phyloP scores from a whole-genome alignment of 2,329 filamentous ascomycete genomes.

The Paecilomyces sp. region DNA sequence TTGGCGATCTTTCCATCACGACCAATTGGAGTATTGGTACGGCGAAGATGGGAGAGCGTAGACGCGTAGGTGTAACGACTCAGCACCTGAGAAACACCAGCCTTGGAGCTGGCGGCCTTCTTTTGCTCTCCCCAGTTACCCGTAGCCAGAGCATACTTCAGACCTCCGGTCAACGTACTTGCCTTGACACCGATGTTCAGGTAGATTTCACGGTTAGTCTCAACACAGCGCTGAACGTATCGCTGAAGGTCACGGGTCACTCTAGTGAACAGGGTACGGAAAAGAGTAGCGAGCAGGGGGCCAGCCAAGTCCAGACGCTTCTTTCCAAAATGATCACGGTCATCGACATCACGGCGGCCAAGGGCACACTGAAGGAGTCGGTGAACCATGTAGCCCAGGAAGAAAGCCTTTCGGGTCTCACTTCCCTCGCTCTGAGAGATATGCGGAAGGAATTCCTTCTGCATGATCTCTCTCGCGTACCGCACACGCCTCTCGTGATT shows the following conservation, averaged over 20 bases:
- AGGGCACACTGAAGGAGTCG: slow-evolving; percentile 88
- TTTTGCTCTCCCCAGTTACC: slow-evolving; percentile 99
- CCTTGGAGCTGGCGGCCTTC: slow-evolving; percentile 90
- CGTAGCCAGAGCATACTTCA: slow-evolving; percentile 95
- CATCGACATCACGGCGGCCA: slow-evolving; percentile 87
- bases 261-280: slow-evolving; percentile 84
- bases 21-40: slow-evolving; percentile 96
- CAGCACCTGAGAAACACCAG: slow-evolving; percentile 94
- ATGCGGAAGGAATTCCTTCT: slow-evolving; percentile 93
- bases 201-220: slow-evolving; percentile 83
- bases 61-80: slow-evolving; percentile 98
- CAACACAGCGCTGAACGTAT: slow-evolving; percentile 87
- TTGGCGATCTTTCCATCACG: slow-evolving; percentile 98
- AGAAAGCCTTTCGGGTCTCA: slow-evolving; percentile 94
- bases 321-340: slow-evolving; percentile 98
- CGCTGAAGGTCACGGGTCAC: slow-evolving; percentile 85
- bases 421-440: slow-evolving; percentile 93
- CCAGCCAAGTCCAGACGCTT: slow-evolving; percentile 95
- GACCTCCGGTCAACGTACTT: slow-evolving; percentile 80
- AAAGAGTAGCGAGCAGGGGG: slow-evolving; percentile 89
- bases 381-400: slow-evolving; percentile 98
- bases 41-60: slow-evolving; percentile 89
- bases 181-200: slow-evolving; percentile 85
- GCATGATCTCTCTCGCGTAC: slow-evolving; percentile 87
- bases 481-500: slow-evolving; percentile 82